Conservation (phyloP, 2,329 filamentous ascomycete species). For the Arthrobotrys sphaeroides region DNA sequence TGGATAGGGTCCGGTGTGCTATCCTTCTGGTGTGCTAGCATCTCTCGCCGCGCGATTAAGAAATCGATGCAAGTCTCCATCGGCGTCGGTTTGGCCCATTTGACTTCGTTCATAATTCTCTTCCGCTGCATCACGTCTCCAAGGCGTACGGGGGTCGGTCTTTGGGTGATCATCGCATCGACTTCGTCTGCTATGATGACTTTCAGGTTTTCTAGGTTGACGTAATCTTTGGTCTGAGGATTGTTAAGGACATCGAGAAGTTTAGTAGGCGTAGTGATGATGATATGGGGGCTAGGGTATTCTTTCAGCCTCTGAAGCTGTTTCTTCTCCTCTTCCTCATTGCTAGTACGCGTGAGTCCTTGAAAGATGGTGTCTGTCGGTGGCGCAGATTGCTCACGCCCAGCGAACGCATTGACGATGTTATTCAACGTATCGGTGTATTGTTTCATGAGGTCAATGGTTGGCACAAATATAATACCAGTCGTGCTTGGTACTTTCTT, state of each 20-base stretch:
- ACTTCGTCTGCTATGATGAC: slow-evolving; percentile 56
- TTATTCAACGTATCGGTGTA: slow-evolving; percentile 17
- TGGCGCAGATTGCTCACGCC: slow-evolving; percentile 15
- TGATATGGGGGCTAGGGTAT: slow-evolving; percentile 57
- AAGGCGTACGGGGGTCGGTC: slow-evolving; percentile 17
- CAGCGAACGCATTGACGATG: slow-evolving; percentile 18
- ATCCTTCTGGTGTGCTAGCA: not conserved
- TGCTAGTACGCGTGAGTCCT: slow-evolving; percentile 48
- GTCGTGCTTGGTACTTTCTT: slow-evolving; percentile 54
- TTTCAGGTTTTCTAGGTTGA: slow-evolving; percentile 55
- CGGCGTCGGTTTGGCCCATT: slow-evolving; percentile 32
- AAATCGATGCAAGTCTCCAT: slow-evolving; percentile 43
- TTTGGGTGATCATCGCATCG: slow-evolving; percentile 53
- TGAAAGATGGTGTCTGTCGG: slow-evolving; percentile 45
- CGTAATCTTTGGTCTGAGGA: slow-evolving; percentile 39
- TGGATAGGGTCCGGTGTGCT: slow-evolving; percentile 20
- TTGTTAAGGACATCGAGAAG: slow-evolving; percentile 56
- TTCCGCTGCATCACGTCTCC: slow-evolving; percentile 5
- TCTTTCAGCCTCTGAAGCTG: slow-evolving; percentile 52
- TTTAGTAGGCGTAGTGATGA: slow-evolving; percentile 56
- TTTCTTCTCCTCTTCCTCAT: slow-evolving; percentile 19
- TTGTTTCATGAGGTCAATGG: slow-evolving; percentile 54
- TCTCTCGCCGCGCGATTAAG: slow-evolving; percentile 30
- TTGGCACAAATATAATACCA: slow-evolving; percentile 56
- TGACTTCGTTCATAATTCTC: slow-evolving; percentile 21